Evolutionary conservation across 75 land plant genomes (phyloP).

Genomic region (Chamaecyparis obtusa): DNA sequence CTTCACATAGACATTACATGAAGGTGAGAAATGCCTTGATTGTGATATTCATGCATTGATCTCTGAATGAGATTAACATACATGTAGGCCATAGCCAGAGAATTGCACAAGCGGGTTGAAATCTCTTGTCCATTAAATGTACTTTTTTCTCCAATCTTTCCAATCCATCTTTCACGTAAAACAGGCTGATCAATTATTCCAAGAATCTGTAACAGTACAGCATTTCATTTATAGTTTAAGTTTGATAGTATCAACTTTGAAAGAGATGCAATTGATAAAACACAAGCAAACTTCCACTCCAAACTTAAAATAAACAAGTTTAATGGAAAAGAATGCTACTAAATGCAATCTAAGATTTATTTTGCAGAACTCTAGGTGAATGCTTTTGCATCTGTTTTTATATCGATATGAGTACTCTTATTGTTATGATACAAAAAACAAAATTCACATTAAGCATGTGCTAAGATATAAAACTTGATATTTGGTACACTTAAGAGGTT

Average conservation of each 20-base stretch:
- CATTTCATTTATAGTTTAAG: neutral
- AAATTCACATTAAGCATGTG: neutral
- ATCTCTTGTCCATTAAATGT: conserved; percentile 73
- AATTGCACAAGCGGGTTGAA: conserved; percentile 67
- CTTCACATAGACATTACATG: neutral
- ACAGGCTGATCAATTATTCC: conserved; percentile 98
- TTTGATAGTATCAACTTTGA: neutral
- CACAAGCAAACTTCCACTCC: neutral
- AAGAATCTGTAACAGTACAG: conserved; percentile 46
- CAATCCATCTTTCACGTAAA: conserved; percentile 91
- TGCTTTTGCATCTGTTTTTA: neutral
- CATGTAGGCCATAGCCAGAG: conserved; percentile 79
- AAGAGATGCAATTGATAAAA: neutral
- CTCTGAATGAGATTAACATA: conserved; percentile 31
- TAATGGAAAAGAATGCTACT: neutral
- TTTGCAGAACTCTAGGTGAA: neutral
- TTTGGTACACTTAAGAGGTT: no score
- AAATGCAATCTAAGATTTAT: neutral
- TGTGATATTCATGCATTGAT: neutral
- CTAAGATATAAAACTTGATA: neutral
- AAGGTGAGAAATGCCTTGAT: neutral
- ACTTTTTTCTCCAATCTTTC: conserved; percentile 62
- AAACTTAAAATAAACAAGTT: neutral
- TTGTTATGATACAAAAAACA: neutral
- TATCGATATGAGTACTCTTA: neutral